These are phyloP conservation scores for Camelina laxa DNA, from an alignment of 345 rosid species.

Conservation along the genomic window DNA sequence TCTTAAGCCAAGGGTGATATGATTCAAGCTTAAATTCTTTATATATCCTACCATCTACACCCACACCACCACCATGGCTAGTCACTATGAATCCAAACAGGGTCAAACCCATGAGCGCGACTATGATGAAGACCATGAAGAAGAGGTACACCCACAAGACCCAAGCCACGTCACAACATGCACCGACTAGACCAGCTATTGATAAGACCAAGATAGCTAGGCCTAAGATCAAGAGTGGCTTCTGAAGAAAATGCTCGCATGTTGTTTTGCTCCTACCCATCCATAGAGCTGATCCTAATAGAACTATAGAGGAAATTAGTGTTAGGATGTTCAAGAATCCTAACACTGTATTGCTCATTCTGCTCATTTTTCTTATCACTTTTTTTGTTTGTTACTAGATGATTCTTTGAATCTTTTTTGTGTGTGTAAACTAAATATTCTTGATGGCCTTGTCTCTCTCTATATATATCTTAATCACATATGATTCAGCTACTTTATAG, in stretches of 20 bases:
- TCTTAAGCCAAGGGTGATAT: slow-evolving; percentile 85
- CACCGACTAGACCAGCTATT: slow-evolving; percentile 87
- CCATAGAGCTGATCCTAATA: slow-evolving; percentile 91
- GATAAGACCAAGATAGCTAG: slow-evolving; percentile 73
- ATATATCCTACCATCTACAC: slow-evolving; percentile 68
- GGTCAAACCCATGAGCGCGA: slow-evolving; percentile 64
- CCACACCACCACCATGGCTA: slow-evolving; percentile 74
- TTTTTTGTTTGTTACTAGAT: background rate
- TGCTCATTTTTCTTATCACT: slow-evolving; percentile 55
- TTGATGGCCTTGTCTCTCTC: slow-evolving; percentile 24
- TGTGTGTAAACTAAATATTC: slow-evolving; percentile 1
- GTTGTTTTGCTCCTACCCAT: slow-evolving; percentile 80
- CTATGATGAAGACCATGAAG: slow-evolving; percentile 78
- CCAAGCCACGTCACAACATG: slow-evolving; percentile 82
- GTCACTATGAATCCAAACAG: slow-evolving; percentile 83
- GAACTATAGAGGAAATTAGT: slow-evolving; percentile 78
- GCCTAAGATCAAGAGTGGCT: slow-evolving; percentile 78
- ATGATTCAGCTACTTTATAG: slow-evolving; percentile 35
- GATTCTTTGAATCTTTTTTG: slow-evolving; percentile 28
- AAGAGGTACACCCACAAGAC: slow-evolving; percentile 90
- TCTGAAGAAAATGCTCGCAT: slow-evolving; percentile 85
- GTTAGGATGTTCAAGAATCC: slow-evolving; percentile 86
- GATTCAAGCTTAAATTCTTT: slow-evolving; percentile 70
- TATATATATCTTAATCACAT: slow-evolving; percentile 27
- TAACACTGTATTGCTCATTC: slow-evolving; percentile 80